phyloP scores from a whole-genome alignment of 169 alveolate species.

The Cryptosporidium sp. region DNA sequence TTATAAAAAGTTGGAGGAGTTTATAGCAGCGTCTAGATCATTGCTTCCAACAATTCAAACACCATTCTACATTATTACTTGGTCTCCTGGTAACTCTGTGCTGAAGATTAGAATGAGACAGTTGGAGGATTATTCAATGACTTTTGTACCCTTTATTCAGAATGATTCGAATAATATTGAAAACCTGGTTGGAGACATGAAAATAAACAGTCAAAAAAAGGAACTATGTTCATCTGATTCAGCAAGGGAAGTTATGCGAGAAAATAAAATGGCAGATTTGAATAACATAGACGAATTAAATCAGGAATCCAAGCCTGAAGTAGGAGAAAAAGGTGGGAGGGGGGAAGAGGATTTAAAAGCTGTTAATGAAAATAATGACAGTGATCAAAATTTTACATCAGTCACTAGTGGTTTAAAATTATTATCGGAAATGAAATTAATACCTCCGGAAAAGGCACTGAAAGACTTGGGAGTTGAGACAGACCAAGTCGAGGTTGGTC shows the following conservation, averaged over 20 bases:
- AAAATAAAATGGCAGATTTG: not conserved
- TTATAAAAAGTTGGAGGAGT: constrained; percentile 61
- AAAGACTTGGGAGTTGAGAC: not conserved
- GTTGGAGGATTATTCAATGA: constrained; percentile 41
- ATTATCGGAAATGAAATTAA: constrained; percentile 3
- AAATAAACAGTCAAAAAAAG: not conserved
- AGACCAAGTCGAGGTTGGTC: constrained; percentile 26
- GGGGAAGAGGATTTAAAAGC: not conserved
- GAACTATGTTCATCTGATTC: not conserved
- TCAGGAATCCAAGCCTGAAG: not conserved
- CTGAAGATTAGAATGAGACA: constrained; percentile 67
- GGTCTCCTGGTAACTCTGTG: constrained; percentile 60
- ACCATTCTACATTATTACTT: constrained; percentile 59
- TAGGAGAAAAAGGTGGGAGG: not conserved
- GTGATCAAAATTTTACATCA: not conserved
- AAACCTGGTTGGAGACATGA: not conserved
- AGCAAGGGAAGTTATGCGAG: not conserved
- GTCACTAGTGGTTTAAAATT: not conserved
- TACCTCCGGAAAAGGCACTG: constrained; percentile 50
- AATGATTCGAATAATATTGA: not conserved
- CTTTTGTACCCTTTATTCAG: constrained; percentile 63
- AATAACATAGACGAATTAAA: not conserved
- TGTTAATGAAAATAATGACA: not conserved
- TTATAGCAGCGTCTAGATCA: constrained; percentile 69
- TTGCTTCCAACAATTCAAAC: constrained; percentile 68